Base-by-base conservation (phyloP, 2,329 filamentous ascomycete species). In the Dactylella cylindrospora region DNA sequence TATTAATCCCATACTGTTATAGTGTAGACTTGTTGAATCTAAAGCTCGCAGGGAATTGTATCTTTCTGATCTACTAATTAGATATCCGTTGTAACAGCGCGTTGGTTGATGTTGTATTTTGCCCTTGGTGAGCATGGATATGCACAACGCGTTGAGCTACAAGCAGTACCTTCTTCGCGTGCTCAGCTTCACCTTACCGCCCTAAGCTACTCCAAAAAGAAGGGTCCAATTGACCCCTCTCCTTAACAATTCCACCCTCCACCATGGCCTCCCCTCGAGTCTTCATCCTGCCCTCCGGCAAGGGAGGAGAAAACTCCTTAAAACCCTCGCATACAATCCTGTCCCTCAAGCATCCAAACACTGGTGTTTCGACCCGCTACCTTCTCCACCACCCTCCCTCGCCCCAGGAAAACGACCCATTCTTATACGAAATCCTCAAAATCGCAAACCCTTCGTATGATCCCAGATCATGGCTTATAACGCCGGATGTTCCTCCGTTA, bases 401-500 rank as follows among this genome's bases (percentile, higher is more conserved):
- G 44, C 12, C 25, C 4, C 6, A 15, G 17, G 33, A 17, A 25
- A 12, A 9, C 35, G 15, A 22, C 32, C 49, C 57, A 6, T 62
- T 62, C 52, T 77, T 85, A 61, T 83, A 82, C 74, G 84, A 86
- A 68, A 83, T 86, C 69, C 84, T 77, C 28, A 78, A 74, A 67
- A 76, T 84, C 64, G 71, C 77, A 1, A 75, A 78, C 0, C 78
- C 80, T 7, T 78, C 76, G 49, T 73, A 76, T 3, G 75, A 73
- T 0, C 82, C 82, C 2, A 76, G 79, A 47, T 85, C 83, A 68
- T 86, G 82, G 83, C 72, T 86, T 23, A 74, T 86, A 3, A 45
- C 65, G 15, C 57, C 59, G 22, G 57, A 62, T 13, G 3, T 47
- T 5, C 49, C 57, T 17, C 57, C 43, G 4, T 26, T 50, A 5